Percentiles rank a stretch among this genome's conserved stretches.
Evolutionary conservation across 73 alveolate species (phyloP).

Genomic region (Paramecium tetraurelia): DNA sequence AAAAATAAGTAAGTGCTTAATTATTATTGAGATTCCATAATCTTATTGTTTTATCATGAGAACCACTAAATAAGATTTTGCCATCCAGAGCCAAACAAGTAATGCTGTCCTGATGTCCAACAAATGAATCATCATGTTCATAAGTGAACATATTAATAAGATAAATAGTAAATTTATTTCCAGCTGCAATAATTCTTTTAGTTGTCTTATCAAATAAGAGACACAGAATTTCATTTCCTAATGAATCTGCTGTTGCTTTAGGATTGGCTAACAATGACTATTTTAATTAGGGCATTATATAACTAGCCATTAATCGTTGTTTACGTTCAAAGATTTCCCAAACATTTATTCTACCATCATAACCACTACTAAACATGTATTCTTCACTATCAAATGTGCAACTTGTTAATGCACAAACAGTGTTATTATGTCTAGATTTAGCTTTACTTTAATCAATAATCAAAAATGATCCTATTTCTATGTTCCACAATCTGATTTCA

Average conservation of each 20-base stretch:
- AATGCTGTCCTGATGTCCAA: constrained; percentile 81
- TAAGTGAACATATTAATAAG: constrained; percentile 69
- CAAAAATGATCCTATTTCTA: constrained; percentile 76
- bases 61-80: constrained; percentile 81
- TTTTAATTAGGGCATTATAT: constrained; percentile 76
- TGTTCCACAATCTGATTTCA: constrained; percentile 80
- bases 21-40: constrained; percentile 76
- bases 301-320: constrained; percentile 61
- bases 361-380: constrained; percentile 79
- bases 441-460: constrained; percentile 74
- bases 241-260: neutral
- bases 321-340: constrained; percentile 92
- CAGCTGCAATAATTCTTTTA: constrained; percentile 82
- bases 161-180: constrained; percentile 69
- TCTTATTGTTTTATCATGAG: constrained; percentile 84
- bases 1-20: constrained; percentile 64
- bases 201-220: constrained; percentile 69
- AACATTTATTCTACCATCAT: constrained; percentile 82
- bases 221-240: constrained; percentile 80
- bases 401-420: constrained; percentile 79
- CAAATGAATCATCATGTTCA: constrained; percentile 64
- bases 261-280: constrained; percentile 47
- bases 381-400: constrained; percentile 65
- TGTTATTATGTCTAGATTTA: constrained; percentile 66
- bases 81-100: constrained; percentile 82